Percentiles rank a stretch among this genome's conserved stretches.
phyloP scores from a whole-genome alignment of 192 early-diverging fungal species.

The Rhizoclosmatium globosum region DNA sequence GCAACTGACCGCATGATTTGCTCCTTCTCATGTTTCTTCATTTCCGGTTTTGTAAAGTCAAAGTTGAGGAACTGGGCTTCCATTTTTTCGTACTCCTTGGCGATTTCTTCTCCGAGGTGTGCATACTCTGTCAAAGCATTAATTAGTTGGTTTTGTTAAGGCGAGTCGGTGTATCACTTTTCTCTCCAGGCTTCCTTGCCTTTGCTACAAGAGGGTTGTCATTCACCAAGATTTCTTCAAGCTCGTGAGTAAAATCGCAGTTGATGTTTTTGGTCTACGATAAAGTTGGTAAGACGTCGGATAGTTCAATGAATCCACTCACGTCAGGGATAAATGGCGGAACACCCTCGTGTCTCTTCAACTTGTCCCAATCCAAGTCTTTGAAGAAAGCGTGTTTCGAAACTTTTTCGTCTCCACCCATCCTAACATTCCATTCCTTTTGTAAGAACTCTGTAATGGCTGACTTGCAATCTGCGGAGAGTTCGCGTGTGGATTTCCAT shows the following conservation, averaged over 20 bases:
- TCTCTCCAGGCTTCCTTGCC: constrained; percentile 58
- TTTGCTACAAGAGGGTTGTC: constrained; percentile 93
- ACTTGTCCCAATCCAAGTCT: constrained; percentile 75
- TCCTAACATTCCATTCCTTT: constrained; percentile 42
- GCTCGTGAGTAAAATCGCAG: constrained; percentile 83
- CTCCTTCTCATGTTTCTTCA: not conserved
- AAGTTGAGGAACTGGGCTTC: constrained; percentile 34
- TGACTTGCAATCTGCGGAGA: constrained; percentile 12
- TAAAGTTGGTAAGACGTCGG: constrained; percentile 2
- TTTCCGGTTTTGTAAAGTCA: constrained; percentile 20
- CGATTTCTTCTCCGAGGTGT: constrained; percentile 19
- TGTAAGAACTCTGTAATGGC: constrained; percentile 67
- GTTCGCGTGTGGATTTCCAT: constrained; percentile 46
- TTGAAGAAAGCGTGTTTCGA: constrained; percentile 83
- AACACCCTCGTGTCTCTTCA: constrained; percentile 72
- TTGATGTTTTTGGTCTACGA: constrained; percentile 84
- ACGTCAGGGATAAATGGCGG: constrained; percentile 91
- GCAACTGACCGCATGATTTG: not conserved
- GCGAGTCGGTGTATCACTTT: not conserved
- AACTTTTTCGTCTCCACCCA: constrained; percentile 48
- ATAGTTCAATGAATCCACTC: constrained; percentile 38
- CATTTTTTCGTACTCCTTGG: constrained; percentile 35
- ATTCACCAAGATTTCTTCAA: constrained; percentile 94
- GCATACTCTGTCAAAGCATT: constrained; percentile 21
- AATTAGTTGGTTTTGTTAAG: not conserved